Evolutionary conservation across 768 basidiomycete species (phyloP).

Genomic region (Tephrocybe sp.): DNA sequence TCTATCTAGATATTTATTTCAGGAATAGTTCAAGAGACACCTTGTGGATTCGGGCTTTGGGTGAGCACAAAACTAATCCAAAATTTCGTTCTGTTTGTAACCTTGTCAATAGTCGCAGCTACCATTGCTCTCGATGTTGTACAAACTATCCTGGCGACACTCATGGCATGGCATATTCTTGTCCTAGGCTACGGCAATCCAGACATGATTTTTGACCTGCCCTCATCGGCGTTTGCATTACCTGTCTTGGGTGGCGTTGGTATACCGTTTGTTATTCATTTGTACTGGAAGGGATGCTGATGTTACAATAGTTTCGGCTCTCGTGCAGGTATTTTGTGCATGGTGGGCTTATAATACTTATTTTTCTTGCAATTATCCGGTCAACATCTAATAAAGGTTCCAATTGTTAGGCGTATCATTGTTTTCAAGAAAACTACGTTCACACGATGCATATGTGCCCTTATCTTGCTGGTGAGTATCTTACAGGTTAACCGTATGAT

Average conservation of each 20-base stretch:
- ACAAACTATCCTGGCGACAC: neutral
- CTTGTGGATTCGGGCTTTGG: neutral
- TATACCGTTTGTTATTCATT: neutral
- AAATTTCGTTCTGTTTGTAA: neutral
- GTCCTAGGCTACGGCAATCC: constrained; percentile 1
- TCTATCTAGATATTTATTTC: neutral
- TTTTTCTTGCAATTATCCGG: neutral
- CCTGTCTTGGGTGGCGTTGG: neutral
- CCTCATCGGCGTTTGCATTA: neutral
- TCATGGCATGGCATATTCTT: neutral
- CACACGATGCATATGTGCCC: neutral
- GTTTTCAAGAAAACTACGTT: neutral
- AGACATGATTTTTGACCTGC: neutral
- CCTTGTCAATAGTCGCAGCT: neutral
- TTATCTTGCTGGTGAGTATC: neutral
- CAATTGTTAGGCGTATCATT: neutral
- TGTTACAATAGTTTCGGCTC: neutral
- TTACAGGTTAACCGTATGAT: neutral
- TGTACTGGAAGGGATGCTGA: neutral
- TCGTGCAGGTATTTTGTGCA: constrained; percentile 1
- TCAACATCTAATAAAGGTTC: neutral
- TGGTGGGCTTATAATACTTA: neutral
- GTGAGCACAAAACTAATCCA: neutral
- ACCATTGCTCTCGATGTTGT: constrained; percentile 1
- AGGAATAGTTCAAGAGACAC: neutral